Base-by-base conservation (phyloP, 1,284 basidiomycete genomes). In the Puccinia hordei region DNA sequence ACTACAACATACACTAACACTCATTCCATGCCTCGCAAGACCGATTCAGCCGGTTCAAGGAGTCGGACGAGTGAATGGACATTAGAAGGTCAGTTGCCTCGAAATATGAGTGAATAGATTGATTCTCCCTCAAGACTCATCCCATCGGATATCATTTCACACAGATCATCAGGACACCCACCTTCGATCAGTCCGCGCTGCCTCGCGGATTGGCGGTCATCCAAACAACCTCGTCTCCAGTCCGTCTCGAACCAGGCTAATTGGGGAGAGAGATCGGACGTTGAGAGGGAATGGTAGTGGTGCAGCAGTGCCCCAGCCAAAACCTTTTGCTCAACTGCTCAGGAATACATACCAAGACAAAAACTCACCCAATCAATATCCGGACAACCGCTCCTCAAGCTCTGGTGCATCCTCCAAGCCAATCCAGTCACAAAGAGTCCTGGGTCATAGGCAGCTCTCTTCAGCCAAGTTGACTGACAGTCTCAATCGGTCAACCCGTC, bases 321-420 rank as follows among this genome's bases (percentile, higher is more conserved):
- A 77, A 30, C 41, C 46, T 6, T 77, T 77, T 12, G 46, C 46
- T 15, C 51, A 41, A 59, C 30, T 79, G 33, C 38, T 79, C 27
- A 57, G 57, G 38, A 69, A 27, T 33, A 46, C 46, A 44, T 49
- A 68, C 57, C 53, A 72, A 59, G 75, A 77, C 9, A 77, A 57
- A 46, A 66, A 35, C 35, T 30, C 49, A 13, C 35, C 65, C 49
- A 69, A 38, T 27, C 55, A 61, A 8, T 30, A 46, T 35, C 22
- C 19, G 12, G 55, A 72, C 68, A 68, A 61, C 38, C 77, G 41
- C 38, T 79, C 77, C 38, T 79, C 77, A 49, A 79, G 77, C 41
- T 79, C 77, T n/a, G 77, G 77, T 33, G 41, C 46, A 2, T 71
- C 66, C 22, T 79, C 77, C 19, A n/a, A 41, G 24, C 22, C 41